These are phyloP conservation scores for Umbilicus rupestris DNA, from an alignment of 164 flowering plant species.

Conservation along the genomic window DNA sequence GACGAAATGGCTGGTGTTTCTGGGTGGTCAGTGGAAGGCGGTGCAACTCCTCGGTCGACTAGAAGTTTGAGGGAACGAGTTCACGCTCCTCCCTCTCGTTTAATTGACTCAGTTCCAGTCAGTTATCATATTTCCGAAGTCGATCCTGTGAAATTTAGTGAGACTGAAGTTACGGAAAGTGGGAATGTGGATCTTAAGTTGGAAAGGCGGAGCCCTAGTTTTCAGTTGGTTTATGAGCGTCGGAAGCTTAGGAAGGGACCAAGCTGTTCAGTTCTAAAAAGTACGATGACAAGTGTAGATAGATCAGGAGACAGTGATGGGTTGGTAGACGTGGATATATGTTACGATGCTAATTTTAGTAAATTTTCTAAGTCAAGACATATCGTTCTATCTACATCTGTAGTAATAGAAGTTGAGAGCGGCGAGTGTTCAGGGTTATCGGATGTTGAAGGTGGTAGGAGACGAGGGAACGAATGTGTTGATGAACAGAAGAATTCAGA, in stretches of 20 bases:
- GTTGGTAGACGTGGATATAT: neutral
- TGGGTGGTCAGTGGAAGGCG: neutral
- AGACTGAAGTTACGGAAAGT: neutral
- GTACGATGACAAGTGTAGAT: neutral
- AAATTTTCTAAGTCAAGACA: neutral
- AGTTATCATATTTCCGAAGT: neutral
- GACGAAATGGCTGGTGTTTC: constrained; percentile 1
- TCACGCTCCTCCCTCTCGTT: neutral
- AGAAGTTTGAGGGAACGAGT: neutral
- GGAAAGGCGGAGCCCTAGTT: neutral
- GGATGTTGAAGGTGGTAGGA: neutral
- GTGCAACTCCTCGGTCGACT: neutral
- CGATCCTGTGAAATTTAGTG: neutral
- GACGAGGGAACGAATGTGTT: neutral
- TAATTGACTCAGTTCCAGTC: neutral
- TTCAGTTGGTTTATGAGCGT: constrained; percentile 4
- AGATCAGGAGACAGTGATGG: neutral
- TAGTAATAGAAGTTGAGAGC: constrained; percentile 8
- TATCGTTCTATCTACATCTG: neutral
- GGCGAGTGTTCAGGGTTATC: constrained; percentile 27
- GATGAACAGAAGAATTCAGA: neutral
- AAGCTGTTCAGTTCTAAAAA: neutral
- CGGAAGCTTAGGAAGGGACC: neutral
- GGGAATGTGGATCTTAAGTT: constrained; percentile 15
- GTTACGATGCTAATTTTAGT: neutral